phyloP scores from a whole-genome alignment of 2,329 filamentous ascomycete genomes.

The Fusarium coicis region DNA sequence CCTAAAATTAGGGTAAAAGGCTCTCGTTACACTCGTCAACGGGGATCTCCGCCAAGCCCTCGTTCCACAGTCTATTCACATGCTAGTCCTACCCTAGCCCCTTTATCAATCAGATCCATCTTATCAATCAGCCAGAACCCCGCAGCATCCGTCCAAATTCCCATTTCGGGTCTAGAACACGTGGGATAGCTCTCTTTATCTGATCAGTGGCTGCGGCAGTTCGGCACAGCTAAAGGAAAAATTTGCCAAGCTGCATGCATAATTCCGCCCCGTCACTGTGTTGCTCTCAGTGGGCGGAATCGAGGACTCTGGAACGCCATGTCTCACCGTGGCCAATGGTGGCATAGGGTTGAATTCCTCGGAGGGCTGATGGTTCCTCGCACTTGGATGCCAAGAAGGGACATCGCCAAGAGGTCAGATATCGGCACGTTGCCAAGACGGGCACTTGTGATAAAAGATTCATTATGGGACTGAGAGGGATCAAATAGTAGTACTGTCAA shows the following conservation, averaged over 20 bases:
- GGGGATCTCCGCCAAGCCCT: neutral
- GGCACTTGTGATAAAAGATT: neutral
- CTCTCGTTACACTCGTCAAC: neutral
- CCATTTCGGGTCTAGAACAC: neutral
- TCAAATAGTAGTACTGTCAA: neutral
- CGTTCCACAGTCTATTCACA: neutral
- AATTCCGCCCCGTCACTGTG: neutral
- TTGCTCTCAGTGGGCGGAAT: neutral
- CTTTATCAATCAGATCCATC: conserved; percentile 4
- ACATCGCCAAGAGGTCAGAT: neutral
- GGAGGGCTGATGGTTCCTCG: neutral
- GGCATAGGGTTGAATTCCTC: neutral
- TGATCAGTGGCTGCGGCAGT: conserved; percentile 1
- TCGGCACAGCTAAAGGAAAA: neutral
- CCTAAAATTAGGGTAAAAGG: neutral
- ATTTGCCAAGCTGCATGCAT: neutral
- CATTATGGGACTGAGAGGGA: neutral
- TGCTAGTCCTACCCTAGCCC: neutral
- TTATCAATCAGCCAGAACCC: neutral
- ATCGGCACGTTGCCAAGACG: neutral
- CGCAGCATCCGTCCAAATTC: neutral
- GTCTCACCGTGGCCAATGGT: neutral
- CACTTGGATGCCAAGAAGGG: neutral
- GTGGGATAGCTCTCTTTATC: neutral
- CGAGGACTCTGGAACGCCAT: neutral